Percentiles rank a stretch among this genome's conserved stretches.
Conservation (phyloP, 148 eudicot species). For the Fagopyrum tataricum region DNA sequence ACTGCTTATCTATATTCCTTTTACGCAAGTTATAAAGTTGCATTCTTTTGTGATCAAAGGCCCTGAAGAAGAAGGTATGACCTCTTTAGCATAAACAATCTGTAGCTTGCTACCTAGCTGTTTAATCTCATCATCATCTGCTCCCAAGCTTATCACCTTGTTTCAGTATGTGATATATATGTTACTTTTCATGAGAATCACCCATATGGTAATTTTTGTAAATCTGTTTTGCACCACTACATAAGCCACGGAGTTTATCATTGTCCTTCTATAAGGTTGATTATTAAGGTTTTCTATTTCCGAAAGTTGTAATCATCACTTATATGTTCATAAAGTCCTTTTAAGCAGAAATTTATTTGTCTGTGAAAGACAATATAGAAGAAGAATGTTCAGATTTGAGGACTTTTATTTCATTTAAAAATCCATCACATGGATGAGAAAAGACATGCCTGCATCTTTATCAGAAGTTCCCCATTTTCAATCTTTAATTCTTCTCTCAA, state of each 20-base stretch:
- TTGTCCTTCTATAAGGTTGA: neutral
- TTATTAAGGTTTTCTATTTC: neutral
- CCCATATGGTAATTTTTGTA: neutral
- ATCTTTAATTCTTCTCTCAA: neutral
- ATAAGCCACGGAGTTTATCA: neutral
- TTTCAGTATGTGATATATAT: neutral
- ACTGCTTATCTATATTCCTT: conserved; percentile 83
- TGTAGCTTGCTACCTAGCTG: neutral
- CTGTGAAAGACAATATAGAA: too few species aligned
- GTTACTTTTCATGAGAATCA: neutral
- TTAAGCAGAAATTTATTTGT: neutral
- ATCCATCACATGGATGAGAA: neutral
- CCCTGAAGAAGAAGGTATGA: conserved; percentile 82
- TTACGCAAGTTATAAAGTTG: conserved; percentile 74
- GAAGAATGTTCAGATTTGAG: too few species aligned
- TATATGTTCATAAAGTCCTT: neutral
- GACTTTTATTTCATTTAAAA: neutral
- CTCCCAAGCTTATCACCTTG: neutral
- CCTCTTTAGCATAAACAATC: neutral
- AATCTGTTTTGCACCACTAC: neutral
- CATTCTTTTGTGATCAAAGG: conserved; percentile 78
- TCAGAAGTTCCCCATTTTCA: neutral
- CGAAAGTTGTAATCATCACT: neutral
- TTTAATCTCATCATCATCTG: neutral
- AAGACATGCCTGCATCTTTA: neutral